Evolutionary conservation across 1,139 yeast species (phyloP), one percentile per base, ranked within the genome.

Genomic region (Yamadazyma atmosphaerica): DNA sequence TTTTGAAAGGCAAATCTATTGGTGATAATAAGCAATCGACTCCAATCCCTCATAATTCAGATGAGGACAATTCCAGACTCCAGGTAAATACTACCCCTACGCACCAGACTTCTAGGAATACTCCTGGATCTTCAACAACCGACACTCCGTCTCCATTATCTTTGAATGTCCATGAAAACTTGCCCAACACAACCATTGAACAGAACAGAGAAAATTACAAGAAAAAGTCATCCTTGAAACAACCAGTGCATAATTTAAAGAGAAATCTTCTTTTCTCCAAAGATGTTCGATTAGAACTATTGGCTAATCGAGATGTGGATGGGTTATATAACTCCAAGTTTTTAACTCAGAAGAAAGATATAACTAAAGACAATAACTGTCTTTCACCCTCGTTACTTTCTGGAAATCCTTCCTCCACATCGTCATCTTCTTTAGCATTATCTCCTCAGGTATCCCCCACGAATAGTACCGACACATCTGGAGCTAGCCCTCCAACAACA

Each of bases 251-350:
- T 21, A 18, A 27, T 16, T 18, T 40, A 23, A 47, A 46, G 29
- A 61, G 64, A 40, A 63, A 60, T 37, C 41, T 59, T 26, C 53
- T 68, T 2, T 61, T 60, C 39, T 65, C 72, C 17, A 70, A 68
- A 44, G 75, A 69, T 32, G 51, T 70, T 10, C 68, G 69, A 46
- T 43, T 65, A 21, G 76, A 70, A 46, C 49, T 68, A 17, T 47
- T 56, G 22, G 30, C 35, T 7, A 37, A 37, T 7, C 44, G 35
- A 29, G 38, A 38, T 9, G 34, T 39, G 4, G 37, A 36, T 12
- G 45, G 46, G 24, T 36, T 44, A 15, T 30, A 43, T 9, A 51
- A 51, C 17, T 32, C 57, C 2, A 50, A 45, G 35, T 43, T 45
- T 27, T 25, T 45, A 7, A 35, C 44, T 32, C 36, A 17, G 23